Conservation (phyloP, 208 protist genomes). For the Trichomonas gallinae region DNA sequence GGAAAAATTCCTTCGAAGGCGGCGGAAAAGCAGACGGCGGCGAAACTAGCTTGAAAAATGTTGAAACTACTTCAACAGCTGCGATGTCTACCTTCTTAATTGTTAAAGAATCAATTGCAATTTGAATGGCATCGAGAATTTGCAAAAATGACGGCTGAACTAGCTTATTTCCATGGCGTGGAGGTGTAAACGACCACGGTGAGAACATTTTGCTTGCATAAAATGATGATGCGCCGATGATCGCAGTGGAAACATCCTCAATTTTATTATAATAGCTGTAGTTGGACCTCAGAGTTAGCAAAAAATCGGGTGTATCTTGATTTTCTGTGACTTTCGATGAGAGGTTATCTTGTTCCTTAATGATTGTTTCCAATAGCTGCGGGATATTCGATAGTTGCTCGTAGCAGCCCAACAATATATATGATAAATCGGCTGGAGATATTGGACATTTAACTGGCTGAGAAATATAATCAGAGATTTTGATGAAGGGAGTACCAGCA, state of each 20-base stretch:
- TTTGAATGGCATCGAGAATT: not conserved
- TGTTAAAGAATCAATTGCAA: not conserved
- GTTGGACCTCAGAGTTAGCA: not conserved
- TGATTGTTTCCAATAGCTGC: not conserved
- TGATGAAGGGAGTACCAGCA: not conserved
- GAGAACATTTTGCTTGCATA: not conserved
- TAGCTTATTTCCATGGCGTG: not conserved
- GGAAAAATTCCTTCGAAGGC: not conserved
- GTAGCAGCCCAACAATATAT: not conserved
- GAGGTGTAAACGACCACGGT: not conserved
- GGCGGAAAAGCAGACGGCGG: not conserved
- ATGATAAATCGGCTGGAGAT: not conserved
- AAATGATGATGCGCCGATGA: not conserved
- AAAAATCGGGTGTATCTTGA: not conserved
- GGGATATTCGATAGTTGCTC: not conserved
- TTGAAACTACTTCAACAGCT: not conserved
- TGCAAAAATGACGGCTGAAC: not conserved
- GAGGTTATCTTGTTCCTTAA: not conserved
- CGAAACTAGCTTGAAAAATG: not conserved
- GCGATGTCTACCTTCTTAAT: not conserved
- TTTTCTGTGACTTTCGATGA: not conserved
- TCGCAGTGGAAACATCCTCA: not conserved
- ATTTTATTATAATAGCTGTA: not conserved
- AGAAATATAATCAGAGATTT: not conserved
- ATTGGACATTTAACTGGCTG: not conserved